Base-by-base conservation (phyloP, 179 eudicot species). In the Silene coronaria region DNA sequence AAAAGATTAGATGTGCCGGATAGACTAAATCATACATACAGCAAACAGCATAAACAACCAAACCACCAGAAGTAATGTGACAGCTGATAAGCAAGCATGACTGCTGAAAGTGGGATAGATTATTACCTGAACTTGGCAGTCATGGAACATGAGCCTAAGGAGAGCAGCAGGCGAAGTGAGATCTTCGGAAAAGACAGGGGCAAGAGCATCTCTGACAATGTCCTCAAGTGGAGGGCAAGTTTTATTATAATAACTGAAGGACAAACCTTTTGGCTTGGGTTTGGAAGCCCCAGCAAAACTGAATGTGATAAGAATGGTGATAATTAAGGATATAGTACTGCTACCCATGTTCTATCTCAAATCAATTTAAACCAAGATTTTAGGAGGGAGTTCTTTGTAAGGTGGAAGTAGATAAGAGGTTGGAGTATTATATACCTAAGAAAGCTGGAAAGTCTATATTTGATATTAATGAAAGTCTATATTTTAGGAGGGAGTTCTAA, bases 71-170 rank as follows among this genome's bases (percentile, higher is more conserved):
- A 62, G 17, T 30, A 21, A 63, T 26, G 13, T 21, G 21, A 75
- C 28, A 66, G 30, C 12, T 61, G 28, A 27, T 46, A 36, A 42
- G 73, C 21, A 36, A 42, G 73, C 21, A 24, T 10, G 55, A 13
- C 58, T 9, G 23, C 17, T 34, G 17, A 68, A 67, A 69, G 68
- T 30, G 32, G 1, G 21, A 48, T 32, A 62, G 48, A 63, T 24
- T 34, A 45, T 62, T n/a, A 81, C 84, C 81, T 81, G 81, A 70
- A 81, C 81, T 77, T 81, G 84, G 76, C 81, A 81, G 45, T 81
- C 84, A 78, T 81, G 84, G 69, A 81, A 81, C 84, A 81, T 77
- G 73, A 81, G 76, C 76, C 84, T 81, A 38, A 81, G 81, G n/a
- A 78, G 58, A 70, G 81, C 78, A 75, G 84, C 76, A 55, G 79